Conservation (phyloP, 192 early-diverging fungal species). For the Coemansia sp. region DNA sequence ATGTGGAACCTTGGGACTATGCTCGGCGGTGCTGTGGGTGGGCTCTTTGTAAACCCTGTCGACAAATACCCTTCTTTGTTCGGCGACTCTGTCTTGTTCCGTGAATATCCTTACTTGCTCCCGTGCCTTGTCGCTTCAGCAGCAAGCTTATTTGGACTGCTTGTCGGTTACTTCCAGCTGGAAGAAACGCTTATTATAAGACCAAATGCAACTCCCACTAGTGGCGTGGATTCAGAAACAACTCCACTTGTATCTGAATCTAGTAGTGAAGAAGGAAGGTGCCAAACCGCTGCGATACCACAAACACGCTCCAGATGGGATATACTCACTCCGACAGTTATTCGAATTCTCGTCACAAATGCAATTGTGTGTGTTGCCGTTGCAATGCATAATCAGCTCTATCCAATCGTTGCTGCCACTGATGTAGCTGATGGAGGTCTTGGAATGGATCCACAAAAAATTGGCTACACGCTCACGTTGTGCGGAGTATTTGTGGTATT, state of each 20-base stretch:
- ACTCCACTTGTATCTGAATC: neutral
- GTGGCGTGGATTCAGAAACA: neutral
- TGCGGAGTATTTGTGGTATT: constrained; percentile 55
- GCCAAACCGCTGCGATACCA: no score
- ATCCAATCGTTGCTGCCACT: constrained; percentile 29
- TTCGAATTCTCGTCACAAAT: constrained; percentile 6
- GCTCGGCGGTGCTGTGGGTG: constrained; percentile 70
- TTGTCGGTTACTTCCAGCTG: constrained; percentile 61
- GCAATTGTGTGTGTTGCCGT: constrained; percentile 3
- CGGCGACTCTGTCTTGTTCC: constrained; percentile 58
- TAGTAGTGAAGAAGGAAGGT: neutral
- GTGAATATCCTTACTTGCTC: constrained; percentile 72
- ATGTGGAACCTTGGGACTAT: constrained; percentile 64
- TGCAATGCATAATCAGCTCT: no score
- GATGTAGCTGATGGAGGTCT: constrained; percentile 34
- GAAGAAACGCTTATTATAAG: constrained; percentile 50
- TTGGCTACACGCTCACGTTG: constrained; percentile 60
- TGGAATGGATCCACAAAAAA: constrained; percentile 19
- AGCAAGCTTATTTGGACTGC: constrained; percentile 61
- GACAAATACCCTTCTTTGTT: constrained; percentile 61
- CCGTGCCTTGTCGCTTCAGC: constrained; percentile 70
- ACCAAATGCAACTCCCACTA: neutral
- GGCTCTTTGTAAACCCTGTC: constrained; percentile 73
- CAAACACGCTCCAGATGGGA: neutral
- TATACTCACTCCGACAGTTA: constrained; percentile 11